phyloP scores from a whole-genome alignment of 2,329 filamentous ascomycete species.

The Apiospora pterosperma region DNA sequence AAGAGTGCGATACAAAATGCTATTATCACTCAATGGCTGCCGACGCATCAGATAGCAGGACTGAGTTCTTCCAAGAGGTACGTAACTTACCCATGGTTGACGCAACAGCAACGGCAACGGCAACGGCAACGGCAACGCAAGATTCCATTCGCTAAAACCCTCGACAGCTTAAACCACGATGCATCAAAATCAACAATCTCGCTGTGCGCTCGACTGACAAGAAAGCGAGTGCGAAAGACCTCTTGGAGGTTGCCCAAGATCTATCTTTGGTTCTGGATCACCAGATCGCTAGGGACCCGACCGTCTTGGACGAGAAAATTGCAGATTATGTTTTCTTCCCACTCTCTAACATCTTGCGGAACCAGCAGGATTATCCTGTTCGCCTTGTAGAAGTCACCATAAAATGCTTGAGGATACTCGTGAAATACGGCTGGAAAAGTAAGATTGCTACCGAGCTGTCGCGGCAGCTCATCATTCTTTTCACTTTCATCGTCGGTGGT shows the following conservation, averaged over 20 bases:
- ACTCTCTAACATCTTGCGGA: conserved; percentile 78
- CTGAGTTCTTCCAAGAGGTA: conserved; percentile 30
- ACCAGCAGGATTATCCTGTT: conserved; percentile 68
- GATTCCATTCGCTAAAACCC: conserved; percentile 7
- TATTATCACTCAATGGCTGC: conserved; percentile 1
- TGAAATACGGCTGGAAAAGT: conserved; percentile 75
- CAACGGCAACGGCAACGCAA: neutral
- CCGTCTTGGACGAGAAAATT: conserved; percentile 70
- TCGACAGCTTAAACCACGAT: conserved; percentile 58
- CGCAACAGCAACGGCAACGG: conserved; percentile 2
- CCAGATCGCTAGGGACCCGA: conserved; percentile 40
- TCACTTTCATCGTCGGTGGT: conserved; percentile 78
- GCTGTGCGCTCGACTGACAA: conserved; percentile 46
- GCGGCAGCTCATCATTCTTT: conserved; percentile 80
- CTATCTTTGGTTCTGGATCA: conserved; percentile 44
- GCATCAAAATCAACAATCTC: conserved; percentile 57
- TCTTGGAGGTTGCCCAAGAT: conserved; percentile 42
- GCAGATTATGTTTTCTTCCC: conserved; percentile 97
- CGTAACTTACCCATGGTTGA: conserved; percentile 2
- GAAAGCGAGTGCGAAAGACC: conserved; percentile 36
- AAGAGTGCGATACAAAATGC: neutral
- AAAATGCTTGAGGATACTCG: conserved; percentile 69
- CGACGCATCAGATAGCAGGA: conserved; percentile 15
- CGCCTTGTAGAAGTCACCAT: conserved; percentile 72
- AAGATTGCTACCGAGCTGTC: conserved; percentile 69